Evolutionary conservation across 495 filamentous ascomycete species (phyloP), one percentile per base, ranked within the genome.

Genomic region (Neurospora sublineolata): DNA sequence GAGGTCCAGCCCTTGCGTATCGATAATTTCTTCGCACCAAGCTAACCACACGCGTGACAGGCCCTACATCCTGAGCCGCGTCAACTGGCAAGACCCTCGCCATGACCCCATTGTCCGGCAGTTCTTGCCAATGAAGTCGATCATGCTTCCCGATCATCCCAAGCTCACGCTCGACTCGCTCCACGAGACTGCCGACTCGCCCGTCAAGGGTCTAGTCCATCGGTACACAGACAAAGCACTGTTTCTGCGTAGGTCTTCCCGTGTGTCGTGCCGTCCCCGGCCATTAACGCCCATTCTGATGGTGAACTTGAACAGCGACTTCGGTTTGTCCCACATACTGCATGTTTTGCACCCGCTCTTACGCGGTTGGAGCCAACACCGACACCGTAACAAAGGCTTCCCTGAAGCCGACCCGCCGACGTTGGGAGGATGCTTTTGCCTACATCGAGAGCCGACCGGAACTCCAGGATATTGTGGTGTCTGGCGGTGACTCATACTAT

Each of bases 281-380:
- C 37, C 37, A 41, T 78, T n/a, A 38, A 37, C 20, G 1, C 40
- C 14, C 23, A 12, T 67, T 68, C 42, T 52, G 44, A 58, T 36
- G n/a, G 23, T 30, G 46, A 30, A 30, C 37, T 6, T 11, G 7
- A 33, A 33, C 46, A 86, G 86, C 84, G 8, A 82, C 81, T 1
- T 86, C 83, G 4, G 82, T 86, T n/a, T 89, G 87, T 76, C 86
- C 86, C 14, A 85, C 86, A 0, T 87, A 87, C 75, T 89, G 87
- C 73, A 78, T 80, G 68, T 88, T 80, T 75, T 89, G 87, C 78
- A 88, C 87, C 2, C 84, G 87, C n/a, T 86, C 87, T 3, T 87
- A 87, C 74, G 81, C 82, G 4, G 82, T 89, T 3, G 87, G 87
- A 4, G 79, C 79, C 3, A 69, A 84, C 67, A 89, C 86, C 7